Base-by-base conservation (phyloP, 352 stramenopile species). In the Pythium rishiriense region DNA sequence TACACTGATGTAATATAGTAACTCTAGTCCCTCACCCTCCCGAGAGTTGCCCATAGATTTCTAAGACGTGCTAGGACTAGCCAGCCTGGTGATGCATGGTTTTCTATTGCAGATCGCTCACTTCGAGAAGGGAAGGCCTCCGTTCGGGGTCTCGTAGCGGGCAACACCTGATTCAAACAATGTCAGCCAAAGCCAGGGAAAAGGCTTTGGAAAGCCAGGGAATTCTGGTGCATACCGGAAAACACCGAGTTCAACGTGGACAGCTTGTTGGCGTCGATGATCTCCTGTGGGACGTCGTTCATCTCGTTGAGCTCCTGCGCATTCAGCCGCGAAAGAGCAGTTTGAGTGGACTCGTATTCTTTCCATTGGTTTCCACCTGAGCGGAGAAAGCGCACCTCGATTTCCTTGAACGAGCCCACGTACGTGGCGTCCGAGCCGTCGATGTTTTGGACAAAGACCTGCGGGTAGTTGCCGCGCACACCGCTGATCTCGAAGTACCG, bases 391-490 rank as follows among this genome's bases (percentile, higher is more conserved):
- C 66, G 35, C 51, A 94, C 85, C 73, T 94, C 81, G 31, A 94
- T 87, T 69, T 90, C 75, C 35, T 87, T 84, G 65, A 92, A 94
- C 11, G 83, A 90, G 51, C 85, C 85, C 29, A 94, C 78, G 69
- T 88, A 94, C 48, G 77, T 64, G 58, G 84, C 72, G 24, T 78
- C 69, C 11, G 54, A 70, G 47, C 58, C 69, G 21, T 81, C 72
- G 41, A 76, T 49, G 59, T 87, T 79, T 58, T 90, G 68, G 50
- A 96, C 58, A 54, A 96, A 96, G 28, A 94, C 85, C 67, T 96
- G 87, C 31, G 87, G 87, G 63, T 93, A 96, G 73, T 91, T 92
- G 66, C 75, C 87, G 61, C 87, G 83, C 54, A 94, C 81, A 58
- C 81, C 78, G 59, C 86, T 94, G 63, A 72, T 74, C 52, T 88